Evolutionary conservation across 352 stramenopile genomes (phyloP), one percentile per base, ranked within the genome.

Genomic region (Stephanocyclus meneghinianus): DNA sequence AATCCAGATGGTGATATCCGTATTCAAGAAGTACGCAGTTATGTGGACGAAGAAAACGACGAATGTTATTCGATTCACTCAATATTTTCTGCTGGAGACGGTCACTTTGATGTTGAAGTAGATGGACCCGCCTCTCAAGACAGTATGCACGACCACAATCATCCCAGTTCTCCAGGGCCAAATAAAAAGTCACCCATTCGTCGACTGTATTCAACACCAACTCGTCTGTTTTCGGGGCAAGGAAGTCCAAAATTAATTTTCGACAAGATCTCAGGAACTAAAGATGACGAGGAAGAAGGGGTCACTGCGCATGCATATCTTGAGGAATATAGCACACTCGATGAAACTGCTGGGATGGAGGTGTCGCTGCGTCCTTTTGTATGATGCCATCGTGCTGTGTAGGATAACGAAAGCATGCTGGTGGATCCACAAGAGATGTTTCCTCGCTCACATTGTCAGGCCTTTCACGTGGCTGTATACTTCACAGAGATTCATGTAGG

Each of bases 41-140:
- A 26, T 21, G 44, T 32, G 21, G 29, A 42, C 8, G n/a, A 48
- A n/a, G 45, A 48, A 21, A 15, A 71, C 3, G 63, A 71, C 13
- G 63, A 71, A 30, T 55, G 47, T 21, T 61, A 61, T 61, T 61
- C 45, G 29, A 61, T 71, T 44, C 26, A 61, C 30, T 71, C 63
- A 11, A 32, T 71, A 18, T 32, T n/a, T n/a, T 35, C n/a, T 30
- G 30, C 18, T n/a, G 18, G 18, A 7, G 18, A 59, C 26, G 50
- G 10, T 37, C 15, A 59, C 8, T 15, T 5, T 15, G 16, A 59
- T 5, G 10, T 32, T 59, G 50, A 59, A 32, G 26, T 15, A 15
- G 50, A 32, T 26, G 50, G 15, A 59, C 50, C 26, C 50, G n/a
- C 50, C 18, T 26, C 50, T 3, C n/a, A 6, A 30, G 50, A 59